A percentile compares a stretch with the other conserved stretches of the same genome.
phyloP scores from a whole-genome alignment of 805 yeast species.

The Diddensiella santjacobensis region DNA sequence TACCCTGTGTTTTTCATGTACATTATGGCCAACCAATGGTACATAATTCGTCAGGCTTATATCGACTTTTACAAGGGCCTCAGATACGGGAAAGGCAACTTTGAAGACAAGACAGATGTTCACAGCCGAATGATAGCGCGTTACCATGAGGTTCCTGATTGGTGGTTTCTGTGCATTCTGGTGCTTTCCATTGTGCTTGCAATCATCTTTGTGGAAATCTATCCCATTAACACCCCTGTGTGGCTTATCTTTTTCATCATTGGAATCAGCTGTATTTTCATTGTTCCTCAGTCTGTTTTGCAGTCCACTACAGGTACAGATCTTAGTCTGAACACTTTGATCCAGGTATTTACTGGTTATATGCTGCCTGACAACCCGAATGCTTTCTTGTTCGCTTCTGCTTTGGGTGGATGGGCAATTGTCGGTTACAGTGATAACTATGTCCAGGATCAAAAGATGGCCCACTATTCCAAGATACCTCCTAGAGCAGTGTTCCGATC shows the following conservation, averaged over 20 bases:
- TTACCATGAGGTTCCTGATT: constrained; percentile 68
- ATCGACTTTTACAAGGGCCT: constrained; percentile 16
- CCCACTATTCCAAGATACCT: constrained; percentile 45
- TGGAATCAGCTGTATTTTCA: constrained; percentile 49
- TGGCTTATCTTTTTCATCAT: constrained; percentile 60
- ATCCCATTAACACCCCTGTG: constrained; percentile 30
- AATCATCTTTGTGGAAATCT: constrained; percentile 20
- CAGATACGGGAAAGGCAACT: constrained; percentile 8
- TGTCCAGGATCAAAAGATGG: constrained; percentile 56
- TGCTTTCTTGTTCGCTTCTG: constrained; percentile 56
- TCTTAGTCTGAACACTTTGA: constrained; percentile 56
- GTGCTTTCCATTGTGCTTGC: constrained; percentile 37
- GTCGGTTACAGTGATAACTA: constrained; percentile 58
- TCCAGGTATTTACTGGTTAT: constrained; percentile 63
- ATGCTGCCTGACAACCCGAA: constrained; percentile 58
- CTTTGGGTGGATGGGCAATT: constrained; percentile 42
- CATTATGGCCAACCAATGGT: constrained; percentile 20
- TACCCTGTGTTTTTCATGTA: constrained; percentile 55
- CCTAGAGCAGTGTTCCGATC: constrained; percentile 23
- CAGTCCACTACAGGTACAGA: constrained; percentile 57
- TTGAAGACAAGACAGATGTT: constrained; percentile 18
- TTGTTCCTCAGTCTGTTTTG: constrained; percentile 60
- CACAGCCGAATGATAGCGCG: constrained; percentile 20
- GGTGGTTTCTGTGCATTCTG: constrained; percentile 58
- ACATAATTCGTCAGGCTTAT: constrained; percentile 12